Percentiles rank a stretch among this genome's conserved stretches.
Conservation (phyloP, 352 stramenopile genomes). For the Globisporangium sylvaticum region DNA sequence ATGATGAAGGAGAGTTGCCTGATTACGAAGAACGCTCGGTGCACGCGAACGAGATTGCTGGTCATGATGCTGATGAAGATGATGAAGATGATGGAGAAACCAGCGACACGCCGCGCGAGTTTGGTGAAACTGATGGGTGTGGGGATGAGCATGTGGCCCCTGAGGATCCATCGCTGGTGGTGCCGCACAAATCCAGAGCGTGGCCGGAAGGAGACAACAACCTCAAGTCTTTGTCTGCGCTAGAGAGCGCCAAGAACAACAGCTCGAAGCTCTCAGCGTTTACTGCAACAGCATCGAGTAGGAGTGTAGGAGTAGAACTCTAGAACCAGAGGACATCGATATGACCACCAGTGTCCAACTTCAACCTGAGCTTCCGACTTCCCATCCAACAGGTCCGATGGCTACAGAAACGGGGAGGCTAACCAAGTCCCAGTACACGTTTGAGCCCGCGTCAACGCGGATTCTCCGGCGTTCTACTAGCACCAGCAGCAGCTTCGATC, state of each 20-base stretch:
- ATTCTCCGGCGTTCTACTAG: constrained; percentile 9
- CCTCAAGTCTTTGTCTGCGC: neutral
- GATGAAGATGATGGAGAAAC: constrained; percentile 2
- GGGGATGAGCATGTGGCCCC: constrained; percentile 10
- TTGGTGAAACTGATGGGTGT: neutral
- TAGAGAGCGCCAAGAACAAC: neutral
- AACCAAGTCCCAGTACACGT: constrained; percentile 13
- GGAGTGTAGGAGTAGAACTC: no score
- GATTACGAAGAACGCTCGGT: neutral
- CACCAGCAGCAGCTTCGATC: neutral
- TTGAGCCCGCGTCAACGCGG: constrained; percentile 32
- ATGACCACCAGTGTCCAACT: neutral
- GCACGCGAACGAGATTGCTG: neutral
- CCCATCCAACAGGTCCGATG: neutral
- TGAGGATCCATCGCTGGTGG: neutral
- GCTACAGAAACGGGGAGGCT: neutral
- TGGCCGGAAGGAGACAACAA: neutral
- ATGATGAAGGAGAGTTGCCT: constrained; percentile 5
- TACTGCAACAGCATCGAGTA: constrained; percentile 10
- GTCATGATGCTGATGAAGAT: neutral
- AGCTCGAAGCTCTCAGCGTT: neutral
- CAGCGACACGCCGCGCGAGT: neutral
- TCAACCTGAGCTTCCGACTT: neutral
- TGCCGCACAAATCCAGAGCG: neutral
- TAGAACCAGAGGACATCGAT: neutral